Conservation (phyloP, 495 filamentous ascomycete genomes). For the Collariella sp. region DNA sequence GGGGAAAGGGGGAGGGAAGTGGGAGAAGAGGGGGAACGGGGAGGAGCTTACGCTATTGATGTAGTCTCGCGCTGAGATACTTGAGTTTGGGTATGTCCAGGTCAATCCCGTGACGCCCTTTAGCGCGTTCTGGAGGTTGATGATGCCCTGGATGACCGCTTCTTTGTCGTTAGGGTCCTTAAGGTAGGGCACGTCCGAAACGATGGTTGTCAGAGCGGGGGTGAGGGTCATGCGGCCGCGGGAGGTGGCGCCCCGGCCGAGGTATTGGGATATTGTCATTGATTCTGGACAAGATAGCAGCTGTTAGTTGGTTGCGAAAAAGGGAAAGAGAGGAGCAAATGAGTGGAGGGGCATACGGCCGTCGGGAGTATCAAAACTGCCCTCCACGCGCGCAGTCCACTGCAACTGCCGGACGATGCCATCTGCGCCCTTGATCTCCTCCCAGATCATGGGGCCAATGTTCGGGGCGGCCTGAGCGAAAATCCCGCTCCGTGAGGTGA, state of each 20-base stretch:
- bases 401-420: constrained; percentile 59
- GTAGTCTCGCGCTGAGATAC: constrained; percentile 44
- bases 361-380: constrained; percentile 34
- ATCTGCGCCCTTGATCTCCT: constrained; percentile 50
- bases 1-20: neutral
- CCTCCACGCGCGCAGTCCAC: constrained; percentile 57
- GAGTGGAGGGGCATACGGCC: constrained; percentile 23
- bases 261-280: constrained; percentile 58
- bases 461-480: constrained; percentile 63
- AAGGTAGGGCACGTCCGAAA: constrained; percentile 48
- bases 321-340: neutral
- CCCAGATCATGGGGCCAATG: constrained; percentile 55
- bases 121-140: constrained; percentile 50
- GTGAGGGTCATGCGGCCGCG: constrained; percentile 56
- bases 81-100: constrained; percentile 44
- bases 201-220: constrained; percentile 45
- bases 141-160: constrained; percentile 47
- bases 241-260: constrained; percentile 53
- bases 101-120: constrained; percentile 45
- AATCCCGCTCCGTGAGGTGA: constrained; percentile 47
- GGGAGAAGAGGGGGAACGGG: neutral
- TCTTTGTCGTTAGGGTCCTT: constrained; percentile 44
- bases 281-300: constrained; percentile 19
- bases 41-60: constrained; percentile 32
- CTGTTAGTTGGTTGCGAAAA: neutral